Evolutionary conservation across 805 yeast genomes (phyloP), one percentile per base, ranked within the genome.

Genomic region (Yarrowia deformans): DNA sequence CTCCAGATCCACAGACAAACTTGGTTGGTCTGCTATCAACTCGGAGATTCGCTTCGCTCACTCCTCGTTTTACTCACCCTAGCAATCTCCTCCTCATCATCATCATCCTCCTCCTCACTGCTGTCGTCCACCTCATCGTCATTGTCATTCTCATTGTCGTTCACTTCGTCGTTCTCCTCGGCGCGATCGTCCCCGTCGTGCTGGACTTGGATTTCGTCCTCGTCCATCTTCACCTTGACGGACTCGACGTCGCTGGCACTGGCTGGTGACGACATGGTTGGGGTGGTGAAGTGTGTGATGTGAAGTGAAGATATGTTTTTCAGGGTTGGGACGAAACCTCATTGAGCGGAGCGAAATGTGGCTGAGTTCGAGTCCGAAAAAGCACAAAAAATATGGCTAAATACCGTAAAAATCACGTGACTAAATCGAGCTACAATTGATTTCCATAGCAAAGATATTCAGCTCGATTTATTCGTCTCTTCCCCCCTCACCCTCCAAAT

Each of bases 31-130:
- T 13, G 40, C 8, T 2, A 3, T 3, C 8, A 7, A 9, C 37
- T 45, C 35, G 9, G 19, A 46, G 40, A 35, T 18, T 37, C 45
- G 42, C 50, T 14, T 7, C 45, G 68, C 56, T 18, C 56, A 9
- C 18, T 35, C 16, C 45, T 16, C 18, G 8, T 39, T 12, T 2
- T 52, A 68, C 75, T 52, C 55, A 77, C 79, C 74, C 85, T 86
- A 72, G 89, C 85, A 58, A 90, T 87, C 75, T 93, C 98, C 72
- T 93, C 97, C 75, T 90, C 97, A 75, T 93, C 97, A 39, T 91
- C 97, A 39, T 91, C 97, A 8, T 90, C 97, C 49, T 93, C 98
- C 71, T 93, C 98, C 69, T 90, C 96, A 13, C 95, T 90, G 10
- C 96, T 90, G 73, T 90, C 95, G 71, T 81, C 84, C 60, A 82